Evolutionary conservation across 2,329 filamentous ascomycete genomes (phyloP).

Genomic region (Pseudogymnoascus sp.): DNA sequence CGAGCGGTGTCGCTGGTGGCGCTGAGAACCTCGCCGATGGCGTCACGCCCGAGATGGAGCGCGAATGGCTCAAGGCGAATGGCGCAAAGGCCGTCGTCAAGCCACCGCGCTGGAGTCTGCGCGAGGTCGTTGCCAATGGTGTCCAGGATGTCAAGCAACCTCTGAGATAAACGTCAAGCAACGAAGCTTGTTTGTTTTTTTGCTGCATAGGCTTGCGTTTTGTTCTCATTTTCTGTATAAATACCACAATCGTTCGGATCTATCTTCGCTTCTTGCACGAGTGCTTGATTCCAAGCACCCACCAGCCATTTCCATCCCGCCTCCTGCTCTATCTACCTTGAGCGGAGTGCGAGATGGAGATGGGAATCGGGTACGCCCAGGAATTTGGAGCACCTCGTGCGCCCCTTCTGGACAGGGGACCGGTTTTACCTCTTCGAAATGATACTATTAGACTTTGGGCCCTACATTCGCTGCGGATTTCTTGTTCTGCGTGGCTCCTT

Average conservation of each 20-base stretch:
- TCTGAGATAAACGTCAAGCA: slow-evolving; percentile 38
- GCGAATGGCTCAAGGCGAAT: slow-evolving; percentile 53
- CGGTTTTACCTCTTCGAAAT: not conserved
- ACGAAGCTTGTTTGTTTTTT: not conserved
- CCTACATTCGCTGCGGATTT: not conserved
- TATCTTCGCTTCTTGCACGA: not conserved
- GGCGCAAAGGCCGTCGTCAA: slow-evolving; percentile 41
- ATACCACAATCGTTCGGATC: not conserved
- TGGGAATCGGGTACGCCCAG: not conserved
- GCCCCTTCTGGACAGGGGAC: not conserved
- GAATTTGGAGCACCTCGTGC: not conserved
- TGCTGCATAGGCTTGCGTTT: not conserved
- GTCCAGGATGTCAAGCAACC: slow-evolving; percentile 60
- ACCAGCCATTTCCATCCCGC: not conserved
- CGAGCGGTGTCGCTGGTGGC: slow-evolving; percentile 88
- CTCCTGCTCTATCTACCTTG: not conserved
- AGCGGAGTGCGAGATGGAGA: not conserved
- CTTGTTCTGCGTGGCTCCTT: not conserved
- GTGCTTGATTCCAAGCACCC: not conserved
- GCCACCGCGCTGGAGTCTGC: slow-evolving; percentile 59
- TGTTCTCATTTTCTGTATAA: not conserved
- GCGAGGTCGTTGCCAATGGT: slow-evolving; percentile 63
- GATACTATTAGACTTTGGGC: not conserved
- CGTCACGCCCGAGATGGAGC: slow-evolving; percentile 62
- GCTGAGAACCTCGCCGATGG: slow-evolving; percentile 67